Conservation (phyloP, 305 asterid genomes). For the Andrographis paniculata region DNA sequence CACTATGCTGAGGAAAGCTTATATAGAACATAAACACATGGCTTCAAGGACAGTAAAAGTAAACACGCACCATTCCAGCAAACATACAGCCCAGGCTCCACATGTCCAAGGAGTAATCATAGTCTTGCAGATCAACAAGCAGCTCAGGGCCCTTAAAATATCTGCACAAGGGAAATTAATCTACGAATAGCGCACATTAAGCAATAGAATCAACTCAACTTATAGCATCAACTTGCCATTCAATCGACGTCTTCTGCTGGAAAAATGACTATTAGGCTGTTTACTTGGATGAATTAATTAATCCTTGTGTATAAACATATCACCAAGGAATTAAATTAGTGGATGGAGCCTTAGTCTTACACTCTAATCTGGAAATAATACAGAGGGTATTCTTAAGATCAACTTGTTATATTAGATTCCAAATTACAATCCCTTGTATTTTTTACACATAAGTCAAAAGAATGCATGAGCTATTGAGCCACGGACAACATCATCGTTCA, state of each 20-base stretch:
- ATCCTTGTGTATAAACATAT: too few species aligned
- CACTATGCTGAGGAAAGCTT: too few species aligned
- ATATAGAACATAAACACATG: slow-evolving; percentile 5
- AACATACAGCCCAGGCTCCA: slow-evolving; percentile 76
- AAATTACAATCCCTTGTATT: not conserved
- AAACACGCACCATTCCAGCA: slow-evolving; percentile 54
- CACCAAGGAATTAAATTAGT: too few species aligned
- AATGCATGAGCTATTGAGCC: too few species aligned
- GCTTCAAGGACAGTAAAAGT: not conserved
- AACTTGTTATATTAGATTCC: not conserved
- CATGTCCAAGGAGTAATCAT: slow-evolving; percentile 62
- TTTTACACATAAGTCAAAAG: too few species aligned
- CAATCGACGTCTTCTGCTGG: too few species aligned
- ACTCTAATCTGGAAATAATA: not conserved
- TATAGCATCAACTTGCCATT: too few species aligned
- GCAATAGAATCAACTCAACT: slow-evolving; percentile 15
- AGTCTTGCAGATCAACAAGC: slow-evolving; percentile 72
- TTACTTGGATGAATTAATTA: too few species aligned
- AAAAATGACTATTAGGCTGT: too few species aligned
- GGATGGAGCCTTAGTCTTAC: too few species aligned
- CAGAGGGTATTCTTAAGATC: too few species aligned
- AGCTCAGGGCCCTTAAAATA: slow-evolving; percentile 69
- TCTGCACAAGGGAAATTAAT: slow-evolving; percentile 23
- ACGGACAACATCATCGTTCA: too few species aligned
- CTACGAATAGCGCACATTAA: not conserved